Evolutionary conservation across 257 asterid genomes (phyloP).

Genomic region (Eustoma russellianum): DNA sequence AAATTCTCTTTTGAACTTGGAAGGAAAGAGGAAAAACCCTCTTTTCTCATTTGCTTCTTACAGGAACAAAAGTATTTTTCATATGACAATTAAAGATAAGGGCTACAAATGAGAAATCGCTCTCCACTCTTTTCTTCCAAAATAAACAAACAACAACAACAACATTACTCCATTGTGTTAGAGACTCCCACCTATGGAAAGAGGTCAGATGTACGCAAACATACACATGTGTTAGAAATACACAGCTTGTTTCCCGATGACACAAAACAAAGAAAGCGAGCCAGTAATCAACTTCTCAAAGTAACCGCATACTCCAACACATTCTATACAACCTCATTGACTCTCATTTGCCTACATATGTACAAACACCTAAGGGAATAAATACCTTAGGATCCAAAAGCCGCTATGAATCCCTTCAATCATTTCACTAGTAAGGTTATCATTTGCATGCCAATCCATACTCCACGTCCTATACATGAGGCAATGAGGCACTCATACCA

Average conservation of each 20-base stretch:
- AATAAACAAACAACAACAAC: no score
- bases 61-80: constrained; percentile 14
- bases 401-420: constrained; percentile 1
- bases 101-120: constrained; percentile 4
- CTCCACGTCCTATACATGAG: constrained; percentile 8
- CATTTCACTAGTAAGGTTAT: not conserved
- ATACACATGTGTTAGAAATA: no score
- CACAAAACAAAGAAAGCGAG: no score
- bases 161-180: no score
- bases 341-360: constrained; percentile 17
- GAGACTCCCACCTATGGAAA: no score
- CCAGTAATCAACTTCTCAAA: constrained; percentile 1
- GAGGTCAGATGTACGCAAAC: no score
- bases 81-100: not conserved
- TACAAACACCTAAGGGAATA: constrained; percentile 16
- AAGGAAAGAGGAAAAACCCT: constrained; percentile 4
- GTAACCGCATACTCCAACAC: not conserved
- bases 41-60: constrained; percentile 14
- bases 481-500: constrained; percentile 5
- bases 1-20: no score
- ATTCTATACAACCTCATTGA: constrained; percentile 22
- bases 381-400: constrained; percentile 3
- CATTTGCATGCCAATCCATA: not conserved
- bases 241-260: no score
- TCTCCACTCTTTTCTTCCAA: not conserved